Conservation (phyloP, 371 early-diverging fungal species). For the Rhizopus delemar region DNA sequence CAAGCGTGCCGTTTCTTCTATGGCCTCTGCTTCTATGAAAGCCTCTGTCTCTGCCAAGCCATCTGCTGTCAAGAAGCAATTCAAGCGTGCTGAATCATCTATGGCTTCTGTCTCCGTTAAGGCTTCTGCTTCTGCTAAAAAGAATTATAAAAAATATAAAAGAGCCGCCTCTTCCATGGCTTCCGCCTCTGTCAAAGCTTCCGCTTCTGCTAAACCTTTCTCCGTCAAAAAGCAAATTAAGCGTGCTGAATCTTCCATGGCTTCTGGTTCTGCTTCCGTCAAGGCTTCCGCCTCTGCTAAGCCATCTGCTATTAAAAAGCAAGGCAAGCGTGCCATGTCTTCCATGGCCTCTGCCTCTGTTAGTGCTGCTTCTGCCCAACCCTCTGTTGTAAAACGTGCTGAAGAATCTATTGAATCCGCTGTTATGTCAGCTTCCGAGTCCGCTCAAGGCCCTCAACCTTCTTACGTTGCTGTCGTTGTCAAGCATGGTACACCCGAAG, state of each 20-base stretch:
- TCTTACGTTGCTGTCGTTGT: constrained; percentile 2
- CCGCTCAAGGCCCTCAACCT: not conserved
- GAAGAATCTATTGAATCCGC: not conserved
- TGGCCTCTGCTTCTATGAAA: not conserved
- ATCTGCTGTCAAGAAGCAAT: not conserved
- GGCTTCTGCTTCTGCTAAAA: not conserved
- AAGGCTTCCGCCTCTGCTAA: not conserved
- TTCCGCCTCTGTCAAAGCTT: not conserved
- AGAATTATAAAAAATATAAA: not conserved
- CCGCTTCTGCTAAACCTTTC: too few relatives aligned
- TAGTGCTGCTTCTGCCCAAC: constrained; percentile 1
- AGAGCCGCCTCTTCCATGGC: not conserved
- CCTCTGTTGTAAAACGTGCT: not conserved
- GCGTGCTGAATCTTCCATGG: not conserved
- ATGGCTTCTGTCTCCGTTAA: not conserved
- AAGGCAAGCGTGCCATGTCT: not conserved
- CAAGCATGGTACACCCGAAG: not conserved
- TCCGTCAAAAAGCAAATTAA: not conserved
- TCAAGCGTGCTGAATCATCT: not conserved
- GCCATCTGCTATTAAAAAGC: not conserved
- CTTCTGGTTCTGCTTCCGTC: not conserved
- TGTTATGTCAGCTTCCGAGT: not conserved
- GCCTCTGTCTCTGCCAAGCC: not conserved
- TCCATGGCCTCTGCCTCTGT: not conserved
- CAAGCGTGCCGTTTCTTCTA: not conserved